These are phyloP conservation scores for Phytophthora tubulina DNA, from an alignment of 352 stramenopile species.

Conservation along the genomic window DNA sequence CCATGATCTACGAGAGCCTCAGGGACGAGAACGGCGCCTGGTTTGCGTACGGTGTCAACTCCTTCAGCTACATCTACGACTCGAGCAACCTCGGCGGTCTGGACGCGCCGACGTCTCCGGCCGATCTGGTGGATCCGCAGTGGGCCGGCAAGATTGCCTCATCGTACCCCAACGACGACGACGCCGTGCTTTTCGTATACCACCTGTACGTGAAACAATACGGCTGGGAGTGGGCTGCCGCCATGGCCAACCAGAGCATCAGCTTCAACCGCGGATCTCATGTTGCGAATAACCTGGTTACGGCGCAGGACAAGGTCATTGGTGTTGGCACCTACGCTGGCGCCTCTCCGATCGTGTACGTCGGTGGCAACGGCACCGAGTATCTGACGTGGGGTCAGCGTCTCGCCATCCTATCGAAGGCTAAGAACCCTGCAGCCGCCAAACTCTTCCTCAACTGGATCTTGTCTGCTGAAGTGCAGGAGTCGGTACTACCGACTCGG, in stretches of 20 bases:
- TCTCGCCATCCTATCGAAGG: conserved; percentile 59
- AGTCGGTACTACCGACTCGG: not conserved
- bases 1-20: conserved; percentile 53
- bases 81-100: conserved; percentile 25
- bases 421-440: conserved; percentile 51
- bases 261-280: conserved; percentile 45
- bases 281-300: conserved; percentile 20
- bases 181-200: conserved; percentile 44
- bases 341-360: not conserved
- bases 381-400: conserved; percentile 59
- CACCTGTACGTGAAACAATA: conserved; percentile 40
- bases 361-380: conserved; percentile 29
- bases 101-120: conserved; percentile 28
- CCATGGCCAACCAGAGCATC: conserved; percentile 52
- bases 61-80: conserved; percentile 53
- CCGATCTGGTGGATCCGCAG: conserved; percentile 43
- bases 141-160: conserved; percentile 58
- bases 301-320: conserved; percentile 42
- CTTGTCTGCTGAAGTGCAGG: conserved; percentile 46
- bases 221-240: conserved; percentile 40
- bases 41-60: conserved; percentile 45
- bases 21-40: conserved; percentile 43
- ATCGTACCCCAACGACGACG: conserved; percentile 63
- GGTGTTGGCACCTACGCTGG: conserved; percentile 25
- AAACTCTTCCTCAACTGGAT: conserved; percentile 72